phyloP scores from a whole-genome alignment of 495 filamentous ascomycete species.

The Hypoxylon cercidicola region DNA sequence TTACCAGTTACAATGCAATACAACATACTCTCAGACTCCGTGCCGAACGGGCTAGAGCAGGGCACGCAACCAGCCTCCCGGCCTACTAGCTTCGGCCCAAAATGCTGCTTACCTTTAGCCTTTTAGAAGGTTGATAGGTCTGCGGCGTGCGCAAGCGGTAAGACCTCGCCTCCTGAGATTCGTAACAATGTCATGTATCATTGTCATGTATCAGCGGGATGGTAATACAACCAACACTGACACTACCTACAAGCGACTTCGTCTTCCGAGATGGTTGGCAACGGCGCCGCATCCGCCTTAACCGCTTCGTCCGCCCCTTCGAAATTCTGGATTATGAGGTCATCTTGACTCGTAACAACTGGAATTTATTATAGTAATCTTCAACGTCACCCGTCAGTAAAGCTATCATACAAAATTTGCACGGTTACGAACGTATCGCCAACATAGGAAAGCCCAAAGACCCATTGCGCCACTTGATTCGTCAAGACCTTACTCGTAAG shows the following conservation, averaged over 20 bases:
- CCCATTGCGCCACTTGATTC: slow-evolving; percentile 30
- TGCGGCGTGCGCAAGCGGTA: background rate
- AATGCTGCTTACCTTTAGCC: slow-evolving; percentile 27
- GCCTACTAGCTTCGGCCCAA: slow-evolving; percentile 34
- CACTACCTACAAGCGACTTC: slow-evolving; percentile 21
- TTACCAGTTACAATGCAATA: background rate
- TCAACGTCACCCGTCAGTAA: slow-evolving; percentile 9
- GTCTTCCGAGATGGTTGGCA: slow-evolving; percentile 20
- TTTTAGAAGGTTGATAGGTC: no score
- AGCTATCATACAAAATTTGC: slow-evolving; percentile 4
- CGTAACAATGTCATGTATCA: background rate
- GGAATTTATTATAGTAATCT: background rate
- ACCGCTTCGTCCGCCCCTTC: slow-evolving; percentile 17
- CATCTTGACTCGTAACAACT: slow-evolving; percentile 19
- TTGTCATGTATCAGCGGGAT: background rate
- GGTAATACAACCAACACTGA: background rate
- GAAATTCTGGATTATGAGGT: slow-evolving; percentile 5
- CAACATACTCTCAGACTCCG: slow-evolving; percentile 23
- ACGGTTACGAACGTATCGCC: slow-evolving; percentile 24
- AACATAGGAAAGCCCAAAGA: slow-evolving; percentile 36
- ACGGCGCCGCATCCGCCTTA: slow-evolving; percentile 21
- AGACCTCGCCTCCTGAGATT: background rate
- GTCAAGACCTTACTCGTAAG: slow-evolving; percentile 24
- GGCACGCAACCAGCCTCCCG: slow-evolving; percentile 30
- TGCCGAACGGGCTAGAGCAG: slow-evolving; percentile 26